phyloP scores from a whole-genome alignment of 352 stramenopile genomes.

The Phytophthora sp. region DNA sequence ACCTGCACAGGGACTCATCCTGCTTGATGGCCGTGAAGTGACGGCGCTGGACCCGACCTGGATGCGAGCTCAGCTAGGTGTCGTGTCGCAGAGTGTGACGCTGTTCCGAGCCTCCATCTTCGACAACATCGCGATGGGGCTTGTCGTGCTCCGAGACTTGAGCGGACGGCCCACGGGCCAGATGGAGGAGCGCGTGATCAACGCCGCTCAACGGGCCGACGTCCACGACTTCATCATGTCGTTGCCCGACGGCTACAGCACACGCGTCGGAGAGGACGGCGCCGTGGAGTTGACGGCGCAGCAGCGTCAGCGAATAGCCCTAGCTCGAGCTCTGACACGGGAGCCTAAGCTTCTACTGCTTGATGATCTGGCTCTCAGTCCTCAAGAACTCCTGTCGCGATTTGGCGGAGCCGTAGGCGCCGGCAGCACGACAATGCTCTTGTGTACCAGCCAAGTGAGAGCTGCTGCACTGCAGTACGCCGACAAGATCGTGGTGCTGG shows the following conservation, averaged over 20 bases:
- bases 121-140: conserved; percentile 61
- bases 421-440: conserved; percentile 53
- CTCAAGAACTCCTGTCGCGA: conserved; percentile 60
- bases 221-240: conserved; percentile 70
- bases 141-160: conserved; percentile 31
- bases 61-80: conserved; percentile 47
- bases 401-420: conserved; percentile 35
- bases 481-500: conserved; percentile 67
- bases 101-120: conserved; percentile 57
- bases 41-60: conserved; percentile 37
- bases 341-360: conserved; percentile 50
- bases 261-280: conserved; percentile 52
- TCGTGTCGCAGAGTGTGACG: conserved; percentile 42
- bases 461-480: conserved; percentile 49
- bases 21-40: conserved; percentile 50
- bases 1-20: conserved; percentile 34
- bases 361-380: conserved; percentile 52
- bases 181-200: conserved; percentile 78
- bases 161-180: conserved; percentile 42
- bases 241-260: conserved; percentile 87
- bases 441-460: conserved; percentile 94
- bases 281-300: conserved; percentile 86
- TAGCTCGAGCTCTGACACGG: conserved; percentile 51
- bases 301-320: conserved; percentile 89
- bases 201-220: conserved; percentile 44